These are phyloP conservation scores for Wickerhamiella azyma DNA, from an alignment of 805 yeast genomes.

Conservation along the genomic window DNA sequence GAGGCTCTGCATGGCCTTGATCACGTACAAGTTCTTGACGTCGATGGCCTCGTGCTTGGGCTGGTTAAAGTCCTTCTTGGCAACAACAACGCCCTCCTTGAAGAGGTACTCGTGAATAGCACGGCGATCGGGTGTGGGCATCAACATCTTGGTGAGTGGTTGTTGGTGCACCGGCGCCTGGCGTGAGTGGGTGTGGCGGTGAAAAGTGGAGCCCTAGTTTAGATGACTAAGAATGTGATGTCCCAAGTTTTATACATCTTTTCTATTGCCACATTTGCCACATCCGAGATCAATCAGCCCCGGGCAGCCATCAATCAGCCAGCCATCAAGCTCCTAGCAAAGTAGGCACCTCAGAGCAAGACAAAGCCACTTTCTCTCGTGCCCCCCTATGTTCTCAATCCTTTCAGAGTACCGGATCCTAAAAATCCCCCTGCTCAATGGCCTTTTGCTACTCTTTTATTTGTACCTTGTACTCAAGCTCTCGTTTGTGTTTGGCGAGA, in stretches of 20 bases:
- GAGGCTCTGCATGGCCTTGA: slow-evolving; percentile 98
- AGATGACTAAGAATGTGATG: not conserved
- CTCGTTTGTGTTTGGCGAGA: slow-evolving; percentile 21
- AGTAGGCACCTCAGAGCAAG: too few species aligned
- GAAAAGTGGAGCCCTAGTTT: slow-evolving; percentile 1
- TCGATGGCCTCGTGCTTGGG: slow-evolving; percentile 96
- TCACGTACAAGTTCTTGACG: slow-evolving; percentile 92
- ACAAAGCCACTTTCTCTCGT: too few species aligned
- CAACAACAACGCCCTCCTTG: slow-evolving; percentile 99
- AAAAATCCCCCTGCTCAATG: slow-evolving; percentile 25
- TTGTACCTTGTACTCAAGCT: slow-evolving; percentile 22
- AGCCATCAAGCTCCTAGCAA: too few species aligned
- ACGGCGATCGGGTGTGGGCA: slow-evolving; percentile 99
- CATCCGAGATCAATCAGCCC: too few species aligned
- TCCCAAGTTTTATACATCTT: too few species aligned
- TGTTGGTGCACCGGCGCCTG: not conserved
- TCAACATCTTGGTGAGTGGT: slow-evolving; percentile 59
- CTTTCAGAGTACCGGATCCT: slow-evolving; percentile 18
- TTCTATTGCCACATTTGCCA: too few species aligned
- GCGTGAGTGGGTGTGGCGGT: slow-evolving; percentile 6
- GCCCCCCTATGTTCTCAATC: not conserved
- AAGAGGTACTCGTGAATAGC: slow-evolving; percentile 98
- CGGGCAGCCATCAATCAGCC: too few species aligned
- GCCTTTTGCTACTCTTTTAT: slow-evolving; percentile 24
- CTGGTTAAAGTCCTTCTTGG: slow-evolving; percentile 97